Evolutionary conservation across 2,329 filamentous ascomycete genomes (phyloP).

Genomic region (Magnaporthiopsis incrustans): DNA sequence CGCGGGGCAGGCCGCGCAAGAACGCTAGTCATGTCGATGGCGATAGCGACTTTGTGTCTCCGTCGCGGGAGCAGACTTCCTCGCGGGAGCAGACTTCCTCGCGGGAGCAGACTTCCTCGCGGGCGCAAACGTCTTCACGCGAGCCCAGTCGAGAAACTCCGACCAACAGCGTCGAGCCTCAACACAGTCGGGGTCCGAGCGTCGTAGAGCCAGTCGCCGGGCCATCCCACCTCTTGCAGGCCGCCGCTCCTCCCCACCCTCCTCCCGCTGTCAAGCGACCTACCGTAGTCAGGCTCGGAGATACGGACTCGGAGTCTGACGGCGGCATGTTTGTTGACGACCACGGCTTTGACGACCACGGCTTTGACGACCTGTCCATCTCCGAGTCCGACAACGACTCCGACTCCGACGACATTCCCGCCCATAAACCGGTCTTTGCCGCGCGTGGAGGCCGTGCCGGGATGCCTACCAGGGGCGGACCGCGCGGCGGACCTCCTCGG

Average conservation of each 20-base stretch:
- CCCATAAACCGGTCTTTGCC: conserved; percentile 8
- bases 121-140: neutral
- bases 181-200: neutral
- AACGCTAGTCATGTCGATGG: neutral
- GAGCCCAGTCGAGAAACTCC: neutral
- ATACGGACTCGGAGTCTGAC: conserved; percentile 12
- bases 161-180: neutral
- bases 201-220: neutral
- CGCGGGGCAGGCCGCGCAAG: neutral
- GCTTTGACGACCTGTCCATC: conserved; percentile 7
- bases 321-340: neutral
- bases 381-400: conserved; percentile 17
- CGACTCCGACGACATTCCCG: conserved; percentile 14
- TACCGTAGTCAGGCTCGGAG: conserved; percentile 25
- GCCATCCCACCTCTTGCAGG: neutral
- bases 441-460: conserved; percentile 8
- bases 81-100: neutral
- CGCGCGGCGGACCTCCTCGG: conserved; percentile 10
- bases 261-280: conserved; percentile 12
- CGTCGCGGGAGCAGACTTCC: neutral
- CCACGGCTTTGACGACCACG: conserved; percentile 10
- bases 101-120: neutral
- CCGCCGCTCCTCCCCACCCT: neutral
- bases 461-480: conserved; percentile 8
- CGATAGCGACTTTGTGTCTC: neutral